phyloP scores from a whole-genome alignment of 805 yeast genomes.

The Cyberlindnera maritima region DNA sequence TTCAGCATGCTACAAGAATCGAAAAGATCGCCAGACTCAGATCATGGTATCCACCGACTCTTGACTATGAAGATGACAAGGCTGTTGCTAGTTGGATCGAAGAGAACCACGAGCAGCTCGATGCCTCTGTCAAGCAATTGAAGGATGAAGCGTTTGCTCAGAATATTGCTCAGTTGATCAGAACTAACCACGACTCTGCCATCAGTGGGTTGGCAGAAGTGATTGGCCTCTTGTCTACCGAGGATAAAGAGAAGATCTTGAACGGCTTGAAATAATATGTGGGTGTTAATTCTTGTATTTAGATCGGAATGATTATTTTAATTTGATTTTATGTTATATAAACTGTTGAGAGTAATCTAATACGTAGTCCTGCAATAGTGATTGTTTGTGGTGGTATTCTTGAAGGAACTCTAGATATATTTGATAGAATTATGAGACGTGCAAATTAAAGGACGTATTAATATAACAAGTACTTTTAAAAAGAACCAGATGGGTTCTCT shows the following conservation, averaged over 20 bases:
- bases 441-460: background rate
- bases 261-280: conserved; percentile 31
- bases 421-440: too few relatives aligned
- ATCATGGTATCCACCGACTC: conserved; percentile 77
- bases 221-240: conserved; percentile 47
- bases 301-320: conserved; percentile 7
- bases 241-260: conserved; percentile 48
- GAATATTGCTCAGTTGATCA: conserved; percentile 56
- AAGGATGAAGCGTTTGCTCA: conserved; percentile 66
- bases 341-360: background rate
- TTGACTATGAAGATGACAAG: conserved; percentile 69
- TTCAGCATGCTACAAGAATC: conserved; percentile 60
- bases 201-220: conserved; percentile 56
- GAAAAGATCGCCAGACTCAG: conserved; percentile 85
- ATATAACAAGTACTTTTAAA: background rate
- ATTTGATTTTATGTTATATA: background rate
- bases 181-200: conserved; percentile 51
- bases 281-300: conserved; percentile 11
- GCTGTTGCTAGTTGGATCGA: conserved; percentile 86
- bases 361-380: too few relatives aligned
- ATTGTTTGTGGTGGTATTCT: too few relatives aligned
- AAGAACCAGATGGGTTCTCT: conserved; percentile 16
- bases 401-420: too few relatives aligned
- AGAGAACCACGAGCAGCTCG: conserved; percentile 63
- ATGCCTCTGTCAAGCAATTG: conserved; percentile 57